Evolutionary conservation across 2,329 filamentous ascomycete species (phyloP).

Genomic region (Sarocladiaceae sp.): DNA sequence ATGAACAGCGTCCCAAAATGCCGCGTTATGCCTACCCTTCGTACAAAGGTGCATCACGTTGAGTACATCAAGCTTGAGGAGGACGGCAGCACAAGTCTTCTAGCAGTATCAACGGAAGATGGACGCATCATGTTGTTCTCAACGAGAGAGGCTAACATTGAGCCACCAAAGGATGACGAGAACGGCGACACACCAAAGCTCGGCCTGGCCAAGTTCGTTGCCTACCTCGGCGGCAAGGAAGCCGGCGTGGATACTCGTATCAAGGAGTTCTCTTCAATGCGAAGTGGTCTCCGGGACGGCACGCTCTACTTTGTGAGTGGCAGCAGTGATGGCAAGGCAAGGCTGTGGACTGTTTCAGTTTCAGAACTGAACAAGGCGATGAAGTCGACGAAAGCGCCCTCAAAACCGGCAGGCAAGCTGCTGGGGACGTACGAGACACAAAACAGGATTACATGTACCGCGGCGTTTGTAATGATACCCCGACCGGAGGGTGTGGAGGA

Average conservation of each 20-base stretch:
- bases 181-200: conserved; percentile 29
- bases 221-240: conserved; percentile 72
- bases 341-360: conserved; percentile 64
- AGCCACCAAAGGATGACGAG: conserved; percentile 32
- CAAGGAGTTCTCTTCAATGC: conserved; percentile 79
- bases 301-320: conserved; percentile 62
- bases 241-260: conserved; percentile 67
- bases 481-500: conserved; percentile 57
- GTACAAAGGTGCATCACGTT: conserved; percentile 81
- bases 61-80: conserved; percentile 59
- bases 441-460: conserved; percentile 85
- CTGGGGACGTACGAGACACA: conserved; percentile 79
- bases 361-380: conserved; percentile 30
- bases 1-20: conserved; percentile 82
- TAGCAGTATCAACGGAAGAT: conserved; percentile 86
- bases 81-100: conserved; percentile 35
- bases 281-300: conserved; percentile 31
- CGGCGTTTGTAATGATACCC: conserved; percentile 79
- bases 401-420: conserved; percentile 51
- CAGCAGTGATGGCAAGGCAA: conserved; percentile 81
- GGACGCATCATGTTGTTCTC: conserved; percentile 82
- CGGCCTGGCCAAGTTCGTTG: conserved; percentile 61
- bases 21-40: conserved; percentile 56
- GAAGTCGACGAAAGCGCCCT: conserved; percentile 20
- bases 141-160: conserved; percentile 50